These are phyloP conservation scores for Cercospora canescens DNA, from an alignment of 2,329 filamentous ascomycete species.

Conservation along the genomic window DNA sequence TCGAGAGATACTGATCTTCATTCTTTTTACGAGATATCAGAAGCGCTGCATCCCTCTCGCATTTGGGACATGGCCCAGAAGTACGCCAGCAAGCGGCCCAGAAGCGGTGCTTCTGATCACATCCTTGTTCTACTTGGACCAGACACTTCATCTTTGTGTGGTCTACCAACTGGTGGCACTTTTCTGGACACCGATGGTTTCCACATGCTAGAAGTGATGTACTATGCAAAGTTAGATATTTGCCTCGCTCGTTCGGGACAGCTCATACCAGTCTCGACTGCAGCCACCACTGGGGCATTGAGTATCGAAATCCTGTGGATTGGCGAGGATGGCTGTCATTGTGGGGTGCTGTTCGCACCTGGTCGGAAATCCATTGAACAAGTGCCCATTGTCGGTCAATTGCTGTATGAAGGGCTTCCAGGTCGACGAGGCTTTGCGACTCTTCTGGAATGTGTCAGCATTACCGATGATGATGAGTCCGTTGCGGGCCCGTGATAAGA, in stretches of 20 bases:
- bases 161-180: conserved; percentile 37
- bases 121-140: conserved; percentile 38
- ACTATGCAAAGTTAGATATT: too few relatives aligned
- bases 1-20: not conserved
- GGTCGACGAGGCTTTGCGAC: conserved; percentile 12
- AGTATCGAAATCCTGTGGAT: conserved; percentile 59
- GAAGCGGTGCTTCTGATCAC: not conserved
- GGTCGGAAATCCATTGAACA: conserved; percentile 59
- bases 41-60: conserved; percentile 28
- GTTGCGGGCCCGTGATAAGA: conserved; percentile 51
- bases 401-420: conserved; percentile 25
- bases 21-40: not conserved
- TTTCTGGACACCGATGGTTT: too few relatives aligned
- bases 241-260: conserved; percentile 34
- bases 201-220: too few relatives aligned
- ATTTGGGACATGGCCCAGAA: not conserved
- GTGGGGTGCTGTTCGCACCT: conserved; percentile 61
- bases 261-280: conserved; percentile 54
- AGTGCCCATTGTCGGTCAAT: conserved; percentile 30
- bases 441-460: conserved; percentile 34
- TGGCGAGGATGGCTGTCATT: conserved; percentile 47
- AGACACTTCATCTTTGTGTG: conserved; percentile 58
- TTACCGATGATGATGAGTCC: conserved; percentile 70
- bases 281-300: conserved; percentile 72
- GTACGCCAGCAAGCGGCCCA: not conserved